These are phyloP conservation scores for Actinomortierella wolfii DNA, from an alignment of 371 early-diverging fungal species.

Conservation along the genomic window DNA sequence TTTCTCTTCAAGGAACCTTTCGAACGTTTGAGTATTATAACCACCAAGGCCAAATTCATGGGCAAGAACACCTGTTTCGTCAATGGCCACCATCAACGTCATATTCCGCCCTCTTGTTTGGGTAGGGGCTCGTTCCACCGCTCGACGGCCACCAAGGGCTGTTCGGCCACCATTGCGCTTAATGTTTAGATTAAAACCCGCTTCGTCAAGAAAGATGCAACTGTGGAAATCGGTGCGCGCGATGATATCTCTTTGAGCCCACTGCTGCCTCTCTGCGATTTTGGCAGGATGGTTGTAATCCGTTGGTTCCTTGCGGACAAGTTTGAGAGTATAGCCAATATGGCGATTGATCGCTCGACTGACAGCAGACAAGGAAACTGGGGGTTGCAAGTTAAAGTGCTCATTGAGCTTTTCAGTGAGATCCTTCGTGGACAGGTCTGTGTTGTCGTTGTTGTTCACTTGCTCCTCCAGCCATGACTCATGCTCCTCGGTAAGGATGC, in stretches of 20 bases:
- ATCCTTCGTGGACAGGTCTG: not conserved
- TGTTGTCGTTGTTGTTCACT: not conserved
- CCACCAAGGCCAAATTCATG: not conserved
- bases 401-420: not conserved
- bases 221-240: too few species aligned
- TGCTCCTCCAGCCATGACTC: not conserved
- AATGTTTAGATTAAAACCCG: constrained; percentile 8
- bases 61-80: not conserved
- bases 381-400: not conserved
- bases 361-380: not conserved
- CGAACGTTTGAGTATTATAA: not conserved
- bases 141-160: constrained; percentile 4
- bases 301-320: constrained; percentile 2
- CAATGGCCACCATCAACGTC: not conserved
- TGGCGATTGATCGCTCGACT: not conserved
- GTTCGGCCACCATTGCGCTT: constrained; percentile 7
- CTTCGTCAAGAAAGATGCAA: constrained; percentile 5
- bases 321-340: not conserved
- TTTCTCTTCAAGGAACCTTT: not conserved
- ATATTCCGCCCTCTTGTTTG: not conserved
- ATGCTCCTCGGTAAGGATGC: not conserved
- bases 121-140: not conserved
- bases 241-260: not conserved
- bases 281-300: constrained; percentile 3
- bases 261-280: not conserved